Evolutionary conservation across 306 rosid genomes (phyloP).

Genomic region (Quercus alba): DNA sequence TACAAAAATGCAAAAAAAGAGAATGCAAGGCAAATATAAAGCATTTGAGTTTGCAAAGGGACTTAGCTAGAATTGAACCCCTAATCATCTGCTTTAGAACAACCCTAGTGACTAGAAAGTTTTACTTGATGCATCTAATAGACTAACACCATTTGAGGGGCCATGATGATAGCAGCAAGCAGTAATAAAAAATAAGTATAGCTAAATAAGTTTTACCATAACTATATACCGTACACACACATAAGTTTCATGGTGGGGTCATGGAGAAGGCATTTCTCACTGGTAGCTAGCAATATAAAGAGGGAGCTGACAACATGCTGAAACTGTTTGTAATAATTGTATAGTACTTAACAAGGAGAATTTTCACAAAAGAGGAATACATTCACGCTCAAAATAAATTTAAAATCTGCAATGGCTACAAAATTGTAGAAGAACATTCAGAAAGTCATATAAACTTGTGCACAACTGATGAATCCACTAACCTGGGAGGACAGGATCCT

Average conservation of each 20-base stretch:
- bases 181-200: not conserved
- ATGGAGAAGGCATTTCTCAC: not conserved
- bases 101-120: too few relatives aligned
- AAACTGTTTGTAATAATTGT: not conserved
- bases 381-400: not conserved
- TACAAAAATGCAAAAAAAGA: not conserved
- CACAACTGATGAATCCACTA: not conserved
- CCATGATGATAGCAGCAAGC: not conserved
- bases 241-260: not conserved
- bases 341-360: not conserved
- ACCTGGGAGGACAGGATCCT: not conserved
- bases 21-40: not conserved
- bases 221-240: not conserved
- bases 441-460: not conserved
- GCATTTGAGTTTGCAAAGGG: not conserved
- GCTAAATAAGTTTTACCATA: not conserved
- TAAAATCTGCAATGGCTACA: slow-evolving; percentile 8
- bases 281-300: not conserved
- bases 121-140: too few relatives aligned
- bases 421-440: not conserved
- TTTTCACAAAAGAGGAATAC: not conserved
- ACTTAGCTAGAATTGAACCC: not conserved
- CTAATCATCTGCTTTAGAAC: too few relatives aligned
- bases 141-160: too few relatives aligned
- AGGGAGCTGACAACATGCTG: not conserved